Conservation (phyloP, 305 asterid genomes). For the Stenogyne calaminthoides region DNA sequence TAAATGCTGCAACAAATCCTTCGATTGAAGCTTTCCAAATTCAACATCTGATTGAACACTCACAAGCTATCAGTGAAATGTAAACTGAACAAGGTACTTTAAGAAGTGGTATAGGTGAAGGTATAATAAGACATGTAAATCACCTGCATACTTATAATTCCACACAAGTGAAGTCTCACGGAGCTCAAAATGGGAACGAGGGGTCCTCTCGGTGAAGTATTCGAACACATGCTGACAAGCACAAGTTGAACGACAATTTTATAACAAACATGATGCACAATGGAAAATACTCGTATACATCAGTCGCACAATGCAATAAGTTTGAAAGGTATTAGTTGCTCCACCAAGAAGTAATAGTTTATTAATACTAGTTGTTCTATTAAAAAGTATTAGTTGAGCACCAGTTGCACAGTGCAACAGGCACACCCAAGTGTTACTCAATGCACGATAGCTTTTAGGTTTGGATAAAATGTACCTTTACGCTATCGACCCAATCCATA, state of each 20-base stretch:
- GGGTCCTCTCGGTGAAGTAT: conserved; percentile 91
- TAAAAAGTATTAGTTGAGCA: too few relatives aligned
- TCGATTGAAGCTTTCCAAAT: conserved; percentile 90
- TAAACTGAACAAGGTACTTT: not conserved
- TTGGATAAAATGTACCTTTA: conserved; percentile 52
- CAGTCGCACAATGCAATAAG: too few relatives aligned
- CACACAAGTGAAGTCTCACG: conserved; percentile 91
- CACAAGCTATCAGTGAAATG: not conserved
- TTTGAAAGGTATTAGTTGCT: too few relatives aligned
- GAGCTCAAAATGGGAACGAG: conserved; percentile 86
- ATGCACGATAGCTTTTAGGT: not conserved
- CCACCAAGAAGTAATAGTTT: too few relatives aligned
- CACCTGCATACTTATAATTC: conserved; percentile 93
- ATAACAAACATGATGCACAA: not conserved
- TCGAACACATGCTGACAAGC: conserved; percentile 82
- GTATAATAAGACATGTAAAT: conserved; percentile 1
- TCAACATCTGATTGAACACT: conserved; percentile 58
- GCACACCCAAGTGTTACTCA: too few relatives aligned
- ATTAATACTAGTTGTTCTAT: too few relatives aligned
- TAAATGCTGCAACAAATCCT: conserved; percentile 87
- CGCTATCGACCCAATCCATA: conserved; percentile 96
- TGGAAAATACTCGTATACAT: too few relatives aligned
- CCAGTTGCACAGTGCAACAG: too few relatives aligned
- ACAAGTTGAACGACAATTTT: conserved; percentile 10
- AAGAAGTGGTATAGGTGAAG: not conserved